Conservation (phyloP, 306 rosid species). For the Glycine latifolia region DNA sequence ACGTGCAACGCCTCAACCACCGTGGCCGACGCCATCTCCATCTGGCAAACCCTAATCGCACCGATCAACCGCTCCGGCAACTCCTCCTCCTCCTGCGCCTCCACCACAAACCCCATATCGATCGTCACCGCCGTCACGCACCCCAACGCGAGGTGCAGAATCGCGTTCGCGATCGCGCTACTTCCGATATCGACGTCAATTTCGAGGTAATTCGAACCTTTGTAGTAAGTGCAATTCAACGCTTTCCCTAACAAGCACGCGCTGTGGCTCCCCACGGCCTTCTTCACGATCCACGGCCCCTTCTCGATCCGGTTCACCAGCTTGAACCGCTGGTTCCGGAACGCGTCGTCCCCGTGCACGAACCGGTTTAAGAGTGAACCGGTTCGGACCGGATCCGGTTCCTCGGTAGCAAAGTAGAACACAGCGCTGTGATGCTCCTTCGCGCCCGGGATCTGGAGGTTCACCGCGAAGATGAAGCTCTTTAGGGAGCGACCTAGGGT, state of each 20-base stretch:
- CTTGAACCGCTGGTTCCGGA: constrained; percentile 87
- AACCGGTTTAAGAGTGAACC: constrained; percentile 77
- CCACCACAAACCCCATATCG: constrained; percentile 88
- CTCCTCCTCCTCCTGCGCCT: constrained; percentile 84
- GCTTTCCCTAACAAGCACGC: constrained; percentile 90
- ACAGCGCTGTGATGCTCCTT: constrained; percentile 90
- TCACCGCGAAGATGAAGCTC: constrained; percentile 83
- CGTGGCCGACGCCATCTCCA: constrained; percentile 76
- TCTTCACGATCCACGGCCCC: constrained; percentile 94
- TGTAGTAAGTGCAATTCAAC: constrained; percentile 74
- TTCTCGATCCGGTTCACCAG: constrained; percentile 88
- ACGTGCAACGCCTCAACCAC: constrained; percentile 52
- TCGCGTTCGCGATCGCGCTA: neutral
- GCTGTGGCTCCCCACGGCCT: constrained; percentile 78
- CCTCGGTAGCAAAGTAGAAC: constrained; percentile 82
- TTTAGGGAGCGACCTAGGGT: constrained; percentile 60
- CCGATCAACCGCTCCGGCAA: constrained; percentile 84
- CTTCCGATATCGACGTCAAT: constrained; percentile 81
- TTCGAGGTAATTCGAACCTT: constrained; percentile 75
- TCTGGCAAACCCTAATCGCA: constrained; percentile 82
- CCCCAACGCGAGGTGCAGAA: constrained; percentile 80
- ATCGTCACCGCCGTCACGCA: constrained; percentile 75
- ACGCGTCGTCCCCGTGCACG: constrained; percentile 76
- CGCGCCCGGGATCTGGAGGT: constrained; percentile 78
- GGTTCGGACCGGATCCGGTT: constrained; percentile 61